A percentile compares a stretch with the other conserved stretches of the same genome.
phyloP scores from a whole-genome alignment of 2,329 filamentous ascomycete genomes.

The Keithomyces neogunnii region DNA sequence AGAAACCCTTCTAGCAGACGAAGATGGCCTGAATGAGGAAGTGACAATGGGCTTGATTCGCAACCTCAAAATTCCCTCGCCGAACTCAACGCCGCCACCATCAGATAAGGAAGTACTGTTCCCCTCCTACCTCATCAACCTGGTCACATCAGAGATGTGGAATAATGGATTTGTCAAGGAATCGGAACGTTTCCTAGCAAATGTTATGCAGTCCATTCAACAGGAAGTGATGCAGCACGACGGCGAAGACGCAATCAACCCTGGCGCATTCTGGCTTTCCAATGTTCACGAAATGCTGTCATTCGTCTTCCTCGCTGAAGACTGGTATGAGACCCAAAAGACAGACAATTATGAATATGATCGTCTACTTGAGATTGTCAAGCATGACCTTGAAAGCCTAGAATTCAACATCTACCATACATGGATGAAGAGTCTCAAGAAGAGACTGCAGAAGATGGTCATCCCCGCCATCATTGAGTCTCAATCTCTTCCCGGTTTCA shows the following conservation, averaged over 20 bases:
- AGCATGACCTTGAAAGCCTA: conserved; percentile 94
- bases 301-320: conserved; percentile 96
- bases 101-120: conserved; percentile 98
- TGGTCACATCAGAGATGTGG: conserved; percentile 99
- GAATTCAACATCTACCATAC: conserved; percentile 99
- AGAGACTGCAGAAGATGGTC: conserved; percentile 99
- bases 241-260: conserved; percentile 93
- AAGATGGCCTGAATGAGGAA: conserved; percentile 93
- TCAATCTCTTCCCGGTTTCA: conserved; percentile 94
- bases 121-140: conserved; percentile 96
- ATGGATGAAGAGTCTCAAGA: conserved; percentile 99
- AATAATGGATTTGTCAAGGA: conserved; percentile 99
- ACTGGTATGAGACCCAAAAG: conserved; percentile 99
- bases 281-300: conserved; percentile 99
- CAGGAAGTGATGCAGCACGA: conserved; percentile 99
- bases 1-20: conserved; percentile 86
- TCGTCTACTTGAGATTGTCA: conserved; percentile 93
- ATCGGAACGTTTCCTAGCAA: conserved; percentile 95
- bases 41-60: conserved; percentile 92
- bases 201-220: conserved; percentile 99
- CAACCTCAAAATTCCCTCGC: conserved; percentile 91
- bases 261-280: conserved; percentile 95
- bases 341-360: conserved; percentile 99
- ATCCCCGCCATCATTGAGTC: conserved; percentile 99
- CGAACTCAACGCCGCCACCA: conserved; percentile 76